Conservation (phyloP, 2,329 filamentous ascomycete genomes). For the Penicillium hordei region DNA sequence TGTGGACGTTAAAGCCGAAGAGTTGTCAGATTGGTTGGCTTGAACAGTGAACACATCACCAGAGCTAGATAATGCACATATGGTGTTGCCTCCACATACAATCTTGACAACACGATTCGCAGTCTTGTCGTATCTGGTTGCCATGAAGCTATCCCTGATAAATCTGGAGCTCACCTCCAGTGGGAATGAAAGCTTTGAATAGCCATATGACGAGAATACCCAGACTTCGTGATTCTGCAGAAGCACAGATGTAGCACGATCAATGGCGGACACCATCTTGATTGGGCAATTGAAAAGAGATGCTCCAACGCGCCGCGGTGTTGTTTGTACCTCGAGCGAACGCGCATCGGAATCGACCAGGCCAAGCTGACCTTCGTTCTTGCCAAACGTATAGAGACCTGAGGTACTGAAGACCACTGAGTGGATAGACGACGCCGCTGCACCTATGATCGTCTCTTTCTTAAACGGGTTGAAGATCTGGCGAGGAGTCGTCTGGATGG, state of each 20-base stretch:
- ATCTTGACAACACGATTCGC: slow-evolving; percentile 73
- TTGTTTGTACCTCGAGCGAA: slow-evolving; percentile 78
- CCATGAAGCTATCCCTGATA: slow-evolving; percentile 64
- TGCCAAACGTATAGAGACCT: slow-evolving; percentile 89
- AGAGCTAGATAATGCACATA: slow-evolving; percentile 78
- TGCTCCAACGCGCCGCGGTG: slow-evolving; percentile 82
- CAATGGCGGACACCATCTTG: slow-evolving; percentile 78
- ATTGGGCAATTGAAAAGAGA: slow-evolving; percentile 75
- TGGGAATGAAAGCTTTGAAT: slow-evolving; percentile 84
- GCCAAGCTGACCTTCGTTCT: slow-evolving; percentile 90
- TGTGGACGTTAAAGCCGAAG: slow-evolving; percentile 67
- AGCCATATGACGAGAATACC: slow-evolving; percentile 94
- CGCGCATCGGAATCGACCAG: slow-evolving; percentile 93
- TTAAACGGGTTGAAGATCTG: slow-evolving; percentile 92
- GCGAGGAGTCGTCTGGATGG: slow-evolving; percentile 75
- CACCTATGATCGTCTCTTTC: slow-evolving; percentile 75
- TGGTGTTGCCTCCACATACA: slow-evolving; percentile 82
- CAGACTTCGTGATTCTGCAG: slow-evolving; percentile 86
- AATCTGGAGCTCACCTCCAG: slow-evolving; percentile 70
- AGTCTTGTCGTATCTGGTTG: slow-evolving; percentile 63
- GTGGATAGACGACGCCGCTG: slow-evolving; percentile 86
- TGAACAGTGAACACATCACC: slow-evolving; percentile 87
- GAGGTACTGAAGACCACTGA: slow-evolving; percentile 82
- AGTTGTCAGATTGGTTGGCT: slow-evolving; percentile 66
- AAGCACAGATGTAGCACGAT: slow-evolving; percentile 81